A percentile compares a stretch with the other conserved stretches of the same genome.
Evolutionary conservation across 192 early-diverging fungal species (phyloP).

Genomic region (Dissophora globulifera): DNA sequence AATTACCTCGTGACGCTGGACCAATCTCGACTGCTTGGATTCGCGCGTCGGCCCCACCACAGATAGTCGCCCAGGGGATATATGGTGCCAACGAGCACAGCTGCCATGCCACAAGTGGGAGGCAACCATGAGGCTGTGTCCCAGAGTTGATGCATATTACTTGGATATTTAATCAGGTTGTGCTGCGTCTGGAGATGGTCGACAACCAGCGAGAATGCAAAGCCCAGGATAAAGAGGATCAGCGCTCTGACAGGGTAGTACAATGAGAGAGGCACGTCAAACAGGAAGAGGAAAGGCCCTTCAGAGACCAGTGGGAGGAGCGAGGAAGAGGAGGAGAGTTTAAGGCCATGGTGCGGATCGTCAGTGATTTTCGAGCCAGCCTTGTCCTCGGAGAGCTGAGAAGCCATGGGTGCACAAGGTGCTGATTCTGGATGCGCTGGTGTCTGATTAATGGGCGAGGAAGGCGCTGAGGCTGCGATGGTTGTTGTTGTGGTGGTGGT

Average conservation of each 20-base stretch:
- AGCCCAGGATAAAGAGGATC: constrained; percentile 69
- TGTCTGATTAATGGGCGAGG: neutral
- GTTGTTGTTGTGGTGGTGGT: constrained; percentile 9
- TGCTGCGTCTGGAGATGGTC: constrained; percentile 71
- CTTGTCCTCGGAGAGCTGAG: no score
- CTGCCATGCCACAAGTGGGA: constrained; percentile 67
- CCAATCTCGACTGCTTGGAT: constrained; percentile 62
- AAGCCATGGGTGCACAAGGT: neutral
- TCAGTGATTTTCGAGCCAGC: no score
- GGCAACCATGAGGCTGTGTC: constrained; percentile 71
- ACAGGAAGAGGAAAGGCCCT: constrained; percentile 26
- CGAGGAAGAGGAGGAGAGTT: neutral
- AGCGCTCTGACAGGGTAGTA: constrained; percentile 61
- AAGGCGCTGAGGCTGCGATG: neutral
- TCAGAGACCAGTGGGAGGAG: constrained; percentile 25
- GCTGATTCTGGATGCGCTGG: no score
- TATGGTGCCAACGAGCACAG: constrained; percentile 64
- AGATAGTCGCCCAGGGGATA: constrained; percentile 62
- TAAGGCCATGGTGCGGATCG: no score
- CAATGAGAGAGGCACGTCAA: constrained; percentile 22
- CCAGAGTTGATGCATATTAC: constrained; percentile 56
- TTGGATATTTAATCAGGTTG: constrained; percentile 63
- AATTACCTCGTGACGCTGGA: constrained; percentile 65
- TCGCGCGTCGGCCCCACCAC: constrained; percentile 58
- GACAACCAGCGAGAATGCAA: constrained; percentile 68